These are phyloP conservation scores for Rusavskia elegans DNA, from an alignment of 495 filamentous ascomycete species.

Conservation along the genomic window DNA sequence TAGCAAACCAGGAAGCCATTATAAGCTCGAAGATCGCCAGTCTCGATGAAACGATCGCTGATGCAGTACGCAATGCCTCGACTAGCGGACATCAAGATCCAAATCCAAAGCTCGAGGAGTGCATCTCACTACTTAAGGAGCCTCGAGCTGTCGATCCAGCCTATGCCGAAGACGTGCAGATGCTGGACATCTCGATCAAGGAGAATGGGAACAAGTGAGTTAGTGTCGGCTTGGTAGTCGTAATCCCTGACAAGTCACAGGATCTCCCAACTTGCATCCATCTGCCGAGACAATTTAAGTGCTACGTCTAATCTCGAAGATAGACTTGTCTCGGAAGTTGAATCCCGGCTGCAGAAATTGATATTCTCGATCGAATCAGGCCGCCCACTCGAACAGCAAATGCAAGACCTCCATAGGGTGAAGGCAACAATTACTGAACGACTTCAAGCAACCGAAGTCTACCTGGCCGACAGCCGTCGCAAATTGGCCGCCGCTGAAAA, in stretches of 20 bases:
- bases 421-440: conserved; percentile 10
- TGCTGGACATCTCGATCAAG: background rate
- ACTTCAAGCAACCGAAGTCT: conserved; percentile 6
- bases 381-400: conserved; percentile 7
- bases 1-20: background rate
- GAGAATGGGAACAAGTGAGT: background rate
- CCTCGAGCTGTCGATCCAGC: background rate
- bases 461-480: conserved; percentile 5
- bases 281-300: background rate
- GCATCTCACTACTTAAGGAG: background rate
- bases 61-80: background rate
- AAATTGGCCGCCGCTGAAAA: background rate
- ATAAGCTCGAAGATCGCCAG: conserved; percentile 4
- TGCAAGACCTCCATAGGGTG: conserved; percentile 9
- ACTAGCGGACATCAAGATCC: background rate
- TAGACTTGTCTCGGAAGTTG: background rate
- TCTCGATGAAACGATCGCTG: background rate
- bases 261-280: background rate
- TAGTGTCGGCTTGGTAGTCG: too few relatives aligned
- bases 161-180: background rate
- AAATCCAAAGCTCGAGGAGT: background rate
- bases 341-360: background rate
- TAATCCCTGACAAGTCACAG: background rate
- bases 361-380: background rate
- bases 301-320: background rate